Evolutionary conservation across 1,139 yeast species (phyloP).

Genomic region (Maudiozyma humilis): DNA sequence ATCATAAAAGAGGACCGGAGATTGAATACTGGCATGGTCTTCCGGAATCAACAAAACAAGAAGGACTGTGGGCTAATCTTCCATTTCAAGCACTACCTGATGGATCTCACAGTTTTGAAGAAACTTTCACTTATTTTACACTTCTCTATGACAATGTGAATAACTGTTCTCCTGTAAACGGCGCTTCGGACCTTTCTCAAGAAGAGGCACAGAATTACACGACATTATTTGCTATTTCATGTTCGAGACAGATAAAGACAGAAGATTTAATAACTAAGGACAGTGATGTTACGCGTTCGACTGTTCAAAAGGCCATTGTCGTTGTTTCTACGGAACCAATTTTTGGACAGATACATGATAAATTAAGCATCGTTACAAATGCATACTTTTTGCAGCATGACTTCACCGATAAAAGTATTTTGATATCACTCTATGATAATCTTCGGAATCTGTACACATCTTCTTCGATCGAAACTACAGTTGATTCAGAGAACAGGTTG

Average conservation of each 20-base stretch:
- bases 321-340: conserved; percentile 83
- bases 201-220: conserved; percentile 40
- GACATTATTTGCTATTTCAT: conserved; percentile 87
- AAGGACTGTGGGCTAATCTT: conserved; percentile 69
- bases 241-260: conserved; percentile 75
- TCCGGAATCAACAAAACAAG: conserved; percentile 37
- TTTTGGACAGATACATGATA: conserved; percentile 80
- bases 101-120: conserved; percentile 88
- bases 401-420: conserved; percentile 59
- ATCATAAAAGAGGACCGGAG: conserved; percentile 91
- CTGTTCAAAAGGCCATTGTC: conserved; percentile 86
- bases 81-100: conserved; percentile 96
- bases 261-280: conserved; percentile 51
- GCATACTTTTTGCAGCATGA: conserved; percentile 77
- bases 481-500: conserved; percentile 44
- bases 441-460: conserved; percentile 43
- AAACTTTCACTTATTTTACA: conserved; percentile 87
- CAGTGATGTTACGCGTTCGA: conserved; percentile 71
- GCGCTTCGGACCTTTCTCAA: conserved; percentile 31
- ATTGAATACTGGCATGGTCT: conserved; percentile 85
- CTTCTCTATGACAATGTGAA: conserved; percentile 61
- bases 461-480: conserved; percentile 19
- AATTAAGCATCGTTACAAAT: conserved; percentile 79
- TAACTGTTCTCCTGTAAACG: conserved; percentile 22
- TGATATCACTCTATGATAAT: conserved; percentile 68